A percentile compares a stretch with the other conserved stretches of the same genome.
Evolutionary conservation across 2,329 filamentous ascomycete species (phyloP).

Genomic region (Botrytis tulipae): DNA sequence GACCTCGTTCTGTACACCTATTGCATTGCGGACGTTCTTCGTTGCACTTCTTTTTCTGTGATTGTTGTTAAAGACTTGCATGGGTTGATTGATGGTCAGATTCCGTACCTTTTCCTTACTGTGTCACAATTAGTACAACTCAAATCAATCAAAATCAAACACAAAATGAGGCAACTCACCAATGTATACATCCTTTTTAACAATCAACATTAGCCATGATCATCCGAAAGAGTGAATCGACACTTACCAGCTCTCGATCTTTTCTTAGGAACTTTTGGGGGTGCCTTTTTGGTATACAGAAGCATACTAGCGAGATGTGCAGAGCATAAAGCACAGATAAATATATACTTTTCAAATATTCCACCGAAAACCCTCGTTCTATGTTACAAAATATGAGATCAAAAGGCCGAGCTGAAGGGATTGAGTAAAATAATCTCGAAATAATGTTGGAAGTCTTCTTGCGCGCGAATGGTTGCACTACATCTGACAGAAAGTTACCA

Average conservation of each 20-base stretch:
- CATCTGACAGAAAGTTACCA: background rate
- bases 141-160: background rate
- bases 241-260: constrained; percentile 57
- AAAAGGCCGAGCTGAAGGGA: background rate
- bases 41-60: constrained; percentile 40
- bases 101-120: constrained; percentile 39
- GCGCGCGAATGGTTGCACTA: constrained; percentile 16
- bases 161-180: constrained; percentile 29
- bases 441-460: background rate
- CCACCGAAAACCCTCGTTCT: background rate
- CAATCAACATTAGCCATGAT: constrained; percentile 24
- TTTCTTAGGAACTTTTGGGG: constrained; percentile 58
- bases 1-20: constrained; percentile 34
- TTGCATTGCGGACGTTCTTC: constrained; percentile 37
- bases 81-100: background rate
- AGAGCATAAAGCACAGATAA: background rate
- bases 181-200: constrained; percentile 37
- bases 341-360: background rate
- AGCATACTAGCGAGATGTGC: constrained; percentile 45
- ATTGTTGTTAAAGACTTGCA: constrained; percentile 21
- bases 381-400: background rate
- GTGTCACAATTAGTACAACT: constrained; percentile 26
- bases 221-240: background rate
- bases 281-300: constrained; percentile 56
- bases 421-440: background rate